Evolutionary conservation across 164 flowering plant species (phyloP).

Genomic region (Platanus orientalis): DNA sequence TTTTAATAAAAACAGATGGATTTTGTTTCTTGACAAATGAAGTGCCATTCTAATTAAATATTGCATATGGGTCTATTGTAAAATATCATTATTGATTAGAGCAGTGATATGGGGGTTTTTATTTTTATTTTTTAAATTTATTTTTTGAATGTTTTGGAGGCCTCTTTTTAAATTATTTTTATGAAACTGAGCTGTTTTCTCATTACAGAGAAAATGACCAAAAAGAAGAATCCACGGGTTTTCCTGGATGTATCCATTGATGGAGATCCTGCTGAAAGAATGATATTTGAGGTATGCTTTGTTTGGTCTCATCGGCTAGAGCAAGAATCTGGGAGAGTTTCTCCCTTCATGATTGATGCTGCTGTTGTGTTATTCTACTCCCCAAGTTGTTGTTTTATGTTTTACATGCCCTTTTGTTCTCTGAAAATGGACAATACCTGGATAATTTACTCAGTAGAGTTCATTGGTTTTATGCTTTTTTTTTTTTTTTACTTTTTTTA

Average conservation of each 20-base stretch:
- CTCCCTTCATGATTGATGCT: no score
- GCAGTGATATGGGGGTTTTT: no score
- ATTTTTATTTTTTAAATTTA: not conserved
- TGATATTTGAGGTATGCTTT: constrained; percentile 85
- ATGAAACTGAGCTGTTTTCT: not conserved
- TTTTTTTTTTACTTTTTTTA: no score
- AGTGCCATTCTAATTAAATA: no score
- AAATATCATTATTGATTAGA: no score
- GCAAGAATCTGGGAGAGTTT: no score
- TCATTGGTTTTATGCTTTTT: no score
- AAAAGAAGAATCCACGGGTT: constrained; percentile 64
- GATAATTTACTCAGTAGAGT: not conserved
- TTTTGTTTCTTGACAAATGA: no score
- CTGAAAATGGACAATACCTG: no score
- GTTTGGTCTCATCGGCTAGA: not conserved
- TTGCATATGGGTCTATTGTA: no score
- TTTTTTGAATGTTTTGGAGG: not conserved
- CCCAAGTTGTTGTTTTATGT: not conserved
- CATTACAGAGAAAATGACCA: constrained; percentile 35
- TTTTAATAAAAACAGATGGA: not conserved
- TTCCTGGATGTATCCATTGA: constrained; percentile 84
- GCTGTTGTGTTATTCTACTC: no score
- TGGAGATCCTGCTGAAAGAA: constrained; percentile 79
- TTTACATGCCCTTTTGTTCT: not conserved
- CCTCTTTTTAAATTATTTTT: not conserved